A percentile compares a stretch with the other conserved stretches of the same genome.
Evolutionary conservation across 805 yeast species (phyloP).

Genomic region (Saccharomycopsis microspora): DNA sequence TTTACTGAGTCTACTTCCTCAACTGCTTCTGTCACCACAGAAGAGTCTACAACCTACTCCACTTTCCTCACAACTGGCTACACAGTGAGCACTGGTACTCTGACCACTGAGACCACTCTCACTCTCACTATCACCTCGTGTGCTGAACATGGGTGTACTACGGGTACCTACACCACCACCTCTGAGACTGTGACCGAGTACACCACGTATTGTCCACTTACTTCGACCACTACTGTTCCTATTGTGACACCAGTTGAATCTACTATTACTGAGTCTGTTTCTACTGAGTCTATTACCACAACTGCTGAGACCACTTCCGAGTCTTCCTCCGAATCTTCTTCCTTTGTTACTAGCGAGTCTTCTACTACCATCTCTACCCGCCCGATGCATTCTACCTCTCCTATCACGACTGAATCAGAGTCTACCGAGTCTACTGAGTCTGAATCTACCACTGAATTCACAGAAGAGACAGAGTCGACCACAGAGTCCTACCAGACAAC

Average conservation of each 20-base stretch:
- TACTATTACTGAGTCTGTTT: background rate
- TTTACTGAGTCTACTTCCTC: background rate
- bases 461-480: too few species aligned
- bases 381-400: too few species aligned
- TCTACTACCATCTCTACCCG: background rate
- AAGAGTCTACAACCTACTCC: background rate
- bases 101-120: background rate
- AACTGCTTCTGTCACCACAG: background rate
- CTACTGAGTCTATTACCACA: background rate
- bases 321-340: background rate
- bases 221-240: background rate
- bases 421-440: too few species aligned
- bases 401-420: too few species aligned
- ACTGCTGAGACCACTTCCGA: background rate
- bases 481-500: too few species aligned
- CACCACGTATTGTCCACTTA: background rate
- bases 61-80: background rate
- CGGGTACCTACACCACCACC: background rate
- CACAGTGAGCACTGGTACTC: background rate
- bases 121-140: constrained; percentile 1
- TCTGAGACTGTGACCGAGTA: background rate
- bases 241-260: background rate
- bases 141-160: background rate
- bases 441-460: too few species aligned
- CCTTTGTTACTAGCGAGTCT: background rate